phyloP scores from a whole-genome alignment of 2,329 filamentous ascomycete species.

The Alternaria panax region DNA sequence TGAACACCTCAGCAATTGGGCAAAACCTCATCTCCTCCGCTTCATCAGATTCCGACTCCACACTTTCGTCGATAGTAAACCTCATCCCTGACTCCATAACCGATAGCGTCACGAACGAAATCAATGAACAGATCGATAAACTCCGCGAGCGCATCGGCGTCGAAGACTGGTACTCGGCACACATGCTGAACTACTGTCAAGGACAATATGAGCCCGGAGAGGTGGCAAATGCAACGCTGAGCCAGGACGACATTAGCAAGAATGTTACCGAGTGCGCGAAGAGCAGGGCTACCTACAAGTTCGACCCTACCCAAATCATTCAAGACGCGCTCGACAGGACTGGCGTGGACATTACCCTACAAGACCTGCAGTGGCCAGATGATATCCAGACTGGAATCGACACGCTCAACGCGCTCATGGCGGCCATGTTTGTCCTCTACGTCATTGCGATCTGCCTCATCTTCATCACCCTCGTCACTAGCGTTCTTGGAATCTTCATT shows the following conservation, averaged over 20 bases:
- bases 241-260: slow-evolving; percentile 51
- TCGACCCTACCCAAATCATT: slow-evolving; percentile 62
- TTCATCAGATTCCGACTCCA: slow-evolving; percentile 31
- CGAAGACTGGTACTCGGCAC: slow-evolving; percentile 67
- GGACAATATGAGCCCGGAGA: slow-evolving; percentile 56
- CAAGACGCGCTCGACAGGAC: slow-evolving; percentile 56
- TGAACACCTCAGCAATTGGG: slow-evolving; percentile 66
- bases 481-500: slow-evolving; percentile 55
- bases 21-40: slow-evolving; percentile 44
- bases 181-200: slow-evolving; percentile 67
- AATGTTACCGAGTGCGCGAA: slow-evolving; percentile 65
- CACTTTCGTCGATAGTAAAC: slow-evolving; percentile 41
- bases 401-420: slow-evolving; percentile 58
- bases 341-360: slow-evolving; percentile 57
- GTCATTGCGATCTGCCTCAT: slow-evolving; percentile 63
- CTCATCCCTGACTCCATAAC: slow-evolving; percentile 47
- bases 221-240: slow-evolving; percentile 54
- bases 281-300: slow-evolving; percentile 62
- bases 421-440: slow-evolving; percentile 66
- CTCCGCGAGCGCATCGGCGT: slow-evolving; percentile 60
- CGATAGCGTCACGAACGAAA: slow-evolving; percentile 37
- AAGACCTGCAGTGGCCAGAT: slow-evolving; percentile 63
- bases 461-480: slow-evolving; percentile 58
- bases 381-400: slow-evolving; percentile 63
- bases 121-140: slow-evolving; percentile 53